A percentile compares a stretch with the other conserved stretches of the same genome.
These are phyloP conservation scores for Hyphodiscus sp. DNA, from an alignment of 2,329 filamentous ascomycete genomes.

Conservation along the genomic window DNA sequence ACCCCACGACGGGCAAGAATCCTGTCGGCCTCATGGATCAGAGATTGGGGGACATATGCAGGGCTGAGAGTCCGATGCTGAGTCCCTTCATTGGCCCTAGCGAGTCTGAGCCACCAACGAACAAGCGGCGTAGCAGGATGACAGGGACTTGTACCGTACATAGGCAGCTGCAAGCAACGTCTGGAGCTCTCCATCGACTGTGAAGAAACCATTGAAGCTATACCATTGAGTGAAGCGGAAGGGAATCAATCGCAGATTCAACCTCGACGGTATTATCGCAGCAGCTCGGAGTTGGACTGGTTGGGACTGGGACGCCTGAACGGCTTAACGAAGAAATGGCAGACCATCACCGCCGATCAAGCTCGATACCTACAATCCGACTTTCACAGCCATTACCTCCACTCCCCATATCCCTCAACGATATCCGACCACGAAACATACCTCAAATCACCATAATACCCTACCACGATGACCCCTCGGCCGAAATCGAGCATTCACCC, in stretches of 20 bases:
- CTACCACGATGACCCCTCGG: constrained; percentile 23
- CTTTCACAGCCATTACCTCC: constrained; percentile 21
- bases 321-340: constrained; percentile 9
- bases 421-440: background rate
- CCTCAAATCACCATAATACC: constrained; percentile 8
- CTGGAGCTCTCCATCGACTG: background rate
- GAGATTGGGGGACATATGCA: background rate
- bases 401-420: constrained; percentile 11
- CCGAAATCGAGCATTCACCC: constrained; percentile 4
- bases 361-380: constrained; percentile 17
- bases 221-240: background rate
- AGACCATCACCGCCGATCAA: constrained; percentile 13
- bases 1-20: background rate
- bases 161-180: background rate
- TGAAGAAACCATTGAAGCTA: background rate
- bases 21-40: background rate
- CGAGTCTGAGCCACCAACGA: background rate
- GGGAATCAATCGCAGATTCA: background rate
- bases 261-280: background rate
- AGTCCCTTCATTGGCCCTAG: background rate
- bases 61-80: background rate
- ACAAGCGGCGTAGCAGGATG: background rate
- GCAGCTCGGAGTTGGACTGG: background rate
- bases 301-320: background rate
- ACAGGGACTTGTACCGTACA: background rate